Conservation (phyloP, 2,329 filamentous ascomycete species). For the Penicillium sp. region DNA sequence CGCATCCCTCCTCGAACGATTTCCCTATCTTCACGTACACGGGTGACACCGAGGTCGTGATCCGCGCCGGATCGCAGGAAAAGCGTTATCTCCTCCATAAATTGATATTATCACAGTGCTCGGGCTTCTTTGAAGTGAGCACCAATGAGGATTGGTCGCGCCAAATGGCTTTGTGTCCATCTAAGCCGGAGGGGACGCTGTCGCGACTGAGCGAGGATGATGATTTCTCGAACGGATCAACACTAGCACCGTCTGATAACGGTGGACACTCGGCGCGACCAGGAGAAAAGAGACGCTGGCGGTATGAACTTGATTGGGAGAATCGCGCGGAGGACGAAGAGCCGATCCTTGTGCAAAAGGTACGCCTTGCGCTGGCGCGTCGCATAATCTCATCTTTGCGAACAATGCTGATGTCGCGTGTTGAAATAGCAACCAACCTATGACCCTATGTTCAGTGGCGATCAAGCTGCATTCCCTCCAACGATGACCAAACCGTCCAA, state of each 20-base stretch:
- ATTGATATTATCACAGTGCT: conserved; percentile 83
- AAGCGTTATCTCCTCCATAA: conserved; percentile 84
- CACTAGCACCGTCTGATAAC: conserved; percentile 38
- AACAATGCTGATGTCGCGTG: conserved; percentile 10
- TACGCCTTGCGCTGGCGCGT: conserved; percentile 36
- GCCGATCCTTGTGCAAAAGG: conserved; percentile 84
- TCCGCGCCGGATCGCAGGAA: conserved; percentile 67
- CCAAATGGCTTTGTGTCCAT: conserved; percentile 35
- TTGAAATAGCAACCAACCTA: conserved; percentile 33
- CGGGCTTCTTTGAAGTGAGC: conserved; percentile 82
- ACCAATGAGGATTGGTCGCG: conserved; percentile 75
- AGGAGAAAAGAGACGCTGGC: conserved; percentile 65
- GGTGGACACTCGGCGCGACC: conserved; percentile 39
- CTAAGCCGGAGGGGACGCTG: conserved; percentile 45
- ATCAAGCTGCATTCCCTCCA: conserved; percentile 47
- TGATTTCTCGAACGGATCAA: conserved; percentile 36
- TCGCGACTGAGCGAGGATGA: conserved; percentile 38
- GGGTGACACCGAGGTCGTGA: conserved; percentile 87
- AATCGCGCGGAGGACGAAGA: conserved; percentile 67
- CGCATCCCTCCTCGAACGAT: conserved; percentile 75
- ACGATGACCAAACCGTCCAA: conserved; percentile 61
- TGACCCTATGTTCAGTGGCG: conserved; percentile 58
- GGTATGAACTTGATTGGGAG: conserved; percentile 81
- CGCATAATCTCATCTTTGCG: neutral
- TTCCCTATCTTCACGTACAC: conserved; percentile 88